A percentile compares a stretch with the other conserved stretches of the same genome.
phyloP scores from a whole-genome alignment of 768 basidiomycete species.

The Tulasnella sp. region DNA sequence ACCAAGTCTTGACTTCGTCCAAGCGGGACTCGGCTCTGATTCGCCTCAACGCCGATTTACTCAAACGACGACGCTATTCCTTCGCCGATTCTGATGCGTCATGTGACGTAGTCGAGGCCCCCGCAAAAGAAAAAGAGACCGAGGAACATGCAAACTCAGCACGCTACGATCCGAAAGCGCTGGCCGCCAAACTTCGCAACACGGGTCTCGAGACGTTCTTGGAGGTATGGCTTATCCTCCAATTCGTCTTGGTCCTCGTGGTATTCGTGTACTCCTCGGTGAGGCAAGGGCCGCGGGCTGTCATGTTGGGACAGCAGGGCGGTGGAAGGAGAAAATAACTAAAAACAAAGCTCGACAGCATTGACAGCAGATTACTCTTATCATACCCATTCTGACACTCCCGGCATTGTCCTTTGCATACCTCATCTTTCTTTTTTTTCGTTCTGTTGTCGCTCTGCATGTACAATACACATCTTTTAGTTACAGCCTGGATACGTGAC shows the following conservation, averaged over 20 bases:
- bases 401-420: background rate
- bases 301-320: constrained; percentile 42
- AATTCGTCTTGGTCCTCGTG: constrained; percentile 71
- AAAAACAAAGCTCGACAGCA: background rate
- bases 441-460: constrained; percentile 10
- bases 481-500: constrained; percentile 1
- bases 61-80: constrained; percentile 14
- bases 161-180: constrained; percentile 35
- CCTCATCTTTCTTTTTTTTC: background rate
- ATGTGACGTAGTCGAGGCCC: constrained; percentile 1
- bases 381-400: constrained; percentile 16
- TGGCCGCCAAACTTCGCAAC: constrained; percentile 33
- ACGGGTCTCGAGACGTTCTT: constrained; percentile 50
- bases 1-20: constrained; percentile 22
- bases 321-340: background rate
- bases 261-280: constrained; percentile 85
- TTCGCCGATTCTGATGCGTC: background rate
- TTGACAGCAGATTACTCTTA: background rate
- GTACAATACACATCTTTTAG: background rate
- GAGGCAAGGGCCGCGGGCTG: constrained; percentile 69
- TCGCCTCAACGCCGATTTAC: constrained; percentile 15
- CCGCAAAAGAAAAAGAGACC: constrained; percentile 17
- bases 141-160: constrained; percentile 28
- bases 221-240: constrained; percentile 84
- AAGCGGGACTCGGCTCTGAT: background rate